phyloP scores from a whole-genome alignment of 495 filamentous ascomycete genomes.

The Neurospora sp. region DNA sequence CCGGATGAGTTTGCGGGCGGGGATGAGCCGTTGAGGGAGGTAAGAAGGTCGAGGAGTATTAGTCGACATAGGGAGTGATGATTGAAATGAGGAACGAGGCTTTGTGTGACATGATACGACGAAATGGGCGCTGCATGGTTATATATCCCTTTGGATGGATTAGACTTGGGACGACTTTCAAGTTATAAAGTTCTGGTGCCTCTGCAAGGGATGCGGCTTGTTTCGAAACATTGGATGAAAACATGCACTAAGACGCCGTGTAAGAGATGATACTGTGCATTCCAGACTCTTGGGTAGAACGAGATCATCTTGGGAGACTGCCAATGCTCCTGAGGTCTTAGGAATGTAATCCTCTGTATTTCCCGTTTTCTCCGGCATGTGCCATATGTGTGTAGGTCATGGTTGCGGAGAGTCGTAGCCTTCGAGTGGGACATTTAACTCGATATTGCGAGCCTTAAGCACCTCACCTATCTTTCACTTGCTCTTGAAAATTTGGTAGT shows the following conservation, averaged over 20 bases:
- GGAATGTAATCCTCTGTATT: background rate
- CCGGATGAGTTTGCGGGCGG: slow-evolving; percentile 23
- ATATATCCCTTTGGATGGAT: background rate
- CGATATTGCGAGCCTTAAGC: background rate
- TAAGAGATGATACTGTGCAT: background rate
- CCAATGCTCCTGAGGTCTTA: background rate
- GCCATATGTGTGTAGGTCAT: background rate
- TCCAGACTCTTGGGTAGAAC: background rate
- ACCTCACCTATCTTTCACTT: background rate
- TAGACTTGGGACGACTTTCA: background rate
- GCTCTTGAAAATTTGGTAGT: background rate
- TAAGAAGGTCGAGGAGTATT: slow-evolving; percentile 21
- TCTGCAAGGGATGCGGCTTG: background rate
- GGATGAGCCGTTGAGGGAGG: slow-evolving; percentile 18
- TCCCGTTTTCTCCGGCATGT: background rate
- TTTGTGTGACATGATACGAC: background rate
- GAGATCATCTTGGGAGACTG: background rate
- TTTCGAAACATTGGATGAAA: background rate
- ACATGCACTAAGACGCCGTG: background rate
- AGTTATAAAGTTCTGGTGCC: background rate
- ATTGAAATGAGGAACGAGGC: background rate
- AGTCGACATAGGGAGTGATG: slow-evolving; percentile 6
- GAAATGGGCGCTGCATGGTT: background rate
- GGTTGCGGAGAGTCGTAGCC: background rate
- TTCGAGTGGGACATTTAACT: background rate